A percentile compares a stretch with the other conserved stretches of the same genome.
These are phyloP conservation scores for Chlamydomonas asymmetrica DNA, from an alignment of 139 green algal species.

Conservation along the genomic window DNA sequence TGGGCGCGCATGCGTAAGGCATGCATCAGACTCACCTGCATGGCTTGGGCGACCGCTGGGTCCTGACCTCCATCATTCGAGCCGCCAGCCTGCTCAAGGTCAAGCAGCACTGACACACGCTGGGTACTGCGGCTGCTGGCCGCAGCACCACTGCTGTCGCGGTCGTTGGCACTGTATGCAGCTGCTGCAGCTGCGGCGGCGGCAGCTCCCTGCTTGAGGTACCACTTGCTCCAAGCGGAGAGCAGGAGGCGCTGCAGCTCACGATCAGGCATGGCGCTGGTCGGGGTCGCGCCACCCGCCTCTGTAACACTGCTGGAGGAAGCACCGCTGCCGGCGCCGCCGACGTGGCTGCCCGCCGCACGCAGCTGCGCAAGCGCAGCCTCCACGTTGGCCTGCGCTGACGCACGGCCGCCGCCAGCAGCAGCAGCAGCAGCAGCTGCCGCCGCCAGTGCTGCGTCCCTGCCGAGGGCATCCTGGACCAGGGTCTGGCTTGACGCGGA, in stretches of 20 bases:
- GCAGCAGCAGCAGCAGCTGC: neutral
- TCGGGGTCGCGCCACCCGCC: neutral
- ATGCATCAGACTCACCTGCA: no score
- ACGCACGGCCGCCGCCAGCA: neutral
- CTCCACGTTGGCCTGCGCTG: neutral
- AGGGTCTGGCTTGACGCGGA: no score
- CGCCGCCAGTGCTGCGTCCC: neutral
- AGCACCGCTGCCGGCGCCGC: neutral
- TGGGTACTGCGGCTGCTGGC: no score
- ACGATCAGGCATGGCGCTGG: neutral
- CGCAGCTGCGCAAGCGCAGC: conserved; percentile 1
- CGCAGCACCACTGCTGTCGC: no score
- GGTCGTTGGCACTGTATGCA: no score
- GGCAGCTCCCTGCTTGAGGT: neutral
- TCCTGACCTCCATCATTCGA: no score
- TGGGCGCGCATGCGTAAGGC: no score
- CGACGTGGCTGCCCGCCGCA: neutral
- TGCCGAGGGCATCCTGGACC: no score
- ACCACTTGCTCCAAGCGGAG: conserved; percentile 20
- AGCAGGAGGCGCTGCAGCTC: conserved; percentile 28
- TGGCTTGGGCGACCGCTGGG: no score
- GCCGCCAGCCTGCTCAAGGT: no score
- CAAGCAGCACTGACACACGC: no score
- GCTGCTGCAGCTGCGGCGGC: neutral
- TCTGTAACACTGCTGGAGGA: neutral